A percentile compares a stretch with the other conserved stretches of the same genome.
Evolutionary conservation across 2,329 filamentous ascomycete genomes (phyloP).

Genomic region (Botryotinia narcissicola): DNA sequence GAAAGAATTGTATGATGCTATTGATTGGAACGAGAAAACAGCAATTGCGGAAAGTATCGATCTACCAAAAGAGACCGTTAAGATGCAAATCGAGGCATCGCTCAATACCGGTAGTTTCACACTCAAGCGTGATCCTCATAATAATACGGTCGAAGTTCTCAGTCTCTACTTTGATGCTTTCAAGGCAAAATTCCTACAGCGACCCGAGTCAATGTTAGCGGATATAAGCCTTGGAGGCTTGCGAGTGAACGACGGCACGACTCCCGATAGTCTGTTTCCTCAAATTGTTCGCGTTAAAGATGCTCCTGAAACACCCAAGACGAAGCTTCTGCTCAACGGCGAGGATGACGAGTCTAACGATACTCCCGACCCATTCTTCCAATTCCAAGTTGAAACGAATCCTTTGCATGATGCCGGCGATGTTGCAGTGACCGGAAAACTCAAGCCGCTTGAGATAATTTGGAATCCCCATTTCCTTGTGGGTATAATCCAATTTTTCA

Average conservation of each 20-base stretch:
- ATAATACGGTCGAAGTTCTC: constrained; percentile 75
- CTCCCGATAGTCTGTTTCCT: constrained; percentile 82
- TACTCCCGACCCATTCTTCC: constrained; percentile 78
- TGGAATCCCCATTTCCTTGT: constrained; percentile 95
- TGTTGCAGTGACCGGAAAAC: constrained; percentile 81
- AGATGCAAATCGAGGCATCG: constrained; percentile 87
- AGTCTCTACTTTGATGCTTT: constrained; percentile 94
- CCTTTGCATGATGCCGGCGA: constrained; percentile 91
- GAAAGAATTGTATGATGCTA: constrained; percentile 94
- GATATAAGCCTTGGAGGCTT: constrained; percentile 90
- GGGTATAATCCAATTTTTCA: constrained; percentile 91
- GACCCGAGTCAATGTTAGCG: constrained; percentile 85
- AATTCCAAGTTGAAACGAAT: constrained; percentile 89
- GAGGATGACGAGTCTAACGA: constrained; percentile 42
- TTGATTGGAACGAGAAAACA: constrained; percentile 97
- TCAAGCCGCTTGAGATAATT: constrained; percentile 94
- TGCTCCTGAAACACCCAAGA: constrained; percentile 55
- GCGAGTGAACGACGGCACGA: constrained; percentile 93
- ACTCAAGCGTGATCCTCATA: constrained; percentile 78
- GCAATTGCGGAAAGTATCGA: constrained; percentile 85
- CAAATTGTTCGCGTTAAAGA: constrained; percentile 97
- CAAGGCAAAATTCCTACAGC: constrained; percentile 82
- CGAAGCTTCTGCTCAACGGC: constrained; percentile 38
- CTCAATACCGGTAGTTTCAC: constrained; percentile 97
- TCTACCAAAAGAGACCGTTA: constrained; percentile 84